Evolutionary conservation across 768 basidiomycete species (phyloP), one percentile per base, ranked within the genome.

Genomic region (Roridomyces roridus): DNA sequence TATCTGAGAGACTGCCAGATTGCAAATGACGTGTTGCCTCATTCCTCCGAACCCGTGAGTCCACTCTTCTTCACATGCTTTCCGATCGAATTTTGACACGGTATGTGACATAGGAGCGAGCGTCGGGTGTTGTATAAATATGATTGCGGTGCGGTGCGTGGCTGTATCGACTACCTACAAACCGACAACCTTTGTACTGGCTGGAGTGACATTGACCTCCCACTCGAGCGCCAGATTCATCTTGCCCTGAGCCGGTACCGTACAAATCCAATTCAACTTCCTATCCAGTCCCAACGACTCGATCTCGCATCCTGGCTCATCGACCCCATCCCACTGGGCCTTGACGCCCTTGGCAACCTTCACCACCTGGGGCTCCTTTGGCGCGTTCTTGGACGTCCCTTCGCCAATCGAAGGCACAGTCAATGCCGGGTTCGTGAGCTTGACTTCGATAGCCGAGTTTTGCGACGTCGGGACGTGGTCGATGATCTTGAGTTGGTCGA

Each of bases 201-300:
- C 60, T 9, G 73, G 71, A 9, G 59, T 55, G 17, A 65, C 66
- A 15, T 61, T 57, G 15, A 75, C 68, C 60, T 77, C 74, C 72
- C 73, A 78, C 24, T 72, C 67, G 28, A 78, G 56, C 6, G 59
- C 48, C 31, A 76, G 51, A 40, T 68, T 69, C 0, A 69, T 42
- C 55, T 74, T 75, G 15, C 48, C 66, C 50, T 74, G 71, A n/a
- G 73, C 29, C 2, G 70, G 51, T 9, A 76, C 55, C 3, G 63
- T 51, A 31, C 74, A 75, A n/a, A 74, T 54, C 72, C 73, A 77
- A 31, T 70, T 67, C 44, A 78, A 54, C 63, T 69, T 71, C 6
- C 75, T 71, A 50, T 78, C 70, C 45, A 68, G 65, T 1, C 72
- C 75, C 42, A 74, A 50, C 8, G 65, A 7, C 51, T 62, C 61